These are phyloP conservation scores for Prunella vulgaris DNA, from an alignment of 257 asterid genomes.

Conservation along the genomic window DNA sequence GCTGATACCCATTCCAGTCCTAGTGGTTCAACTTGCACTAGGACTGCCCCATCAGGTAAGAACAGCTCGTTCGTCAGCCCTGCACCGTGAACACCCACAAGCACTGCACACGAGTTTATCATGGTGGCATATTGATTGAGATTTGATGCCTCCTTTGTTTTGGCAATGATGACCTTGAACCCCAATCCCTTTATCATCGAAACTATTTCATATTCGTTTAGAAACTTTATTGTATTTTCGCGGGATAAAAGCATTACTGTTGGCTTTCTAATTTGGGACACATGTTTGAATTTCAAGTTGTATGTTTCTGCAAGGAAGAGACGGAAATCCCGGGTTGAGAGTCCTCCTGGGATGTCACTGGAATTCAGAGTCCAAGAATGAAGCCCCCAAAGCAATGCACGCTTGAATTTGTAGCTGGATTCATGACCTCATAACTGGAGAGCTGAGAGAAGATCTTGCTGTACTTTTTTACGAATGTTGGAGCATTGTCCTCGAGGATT, in stretches of 20 bases:
- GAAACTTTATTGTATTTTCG: constrained; percentile 31
- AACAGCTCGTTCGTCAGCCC: constrained; percentile 54
- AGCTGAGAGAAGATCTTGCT: constrained; percentile 27
- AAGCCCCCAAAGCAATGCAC: constrained; percentile 54
- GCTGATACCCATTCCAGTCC: constrained; percentile 44
- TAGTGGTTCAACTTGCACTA: constrained; percentile 41
- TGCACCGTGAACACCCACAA: constrained; percentile 66
- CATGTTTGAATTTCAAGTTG: constrained; percentile 20
- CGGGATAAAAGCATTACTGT: constrained; percentile 40
- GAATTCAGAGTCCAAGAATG: constrained; percentile 42
- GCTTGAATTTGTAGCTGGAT: constrained; percentile 26
- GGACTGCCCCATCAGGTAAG: constrained; percentile 47
- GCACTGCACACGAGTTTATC: constrained; percentile 44
- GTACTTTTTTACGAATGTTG: constrained; percentile 33
- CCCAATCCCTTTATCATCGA: constrained; percentile 41
- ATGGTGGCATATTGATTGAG: constrained; percentile 23
- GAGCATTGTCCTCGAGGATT: constrained; percentile 39
- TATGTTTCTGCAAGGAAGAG: constrained; percentile 31
- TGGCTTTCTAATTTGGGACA: constrained; percentile 30
- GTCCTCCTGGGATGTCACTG: constrained; percentile 28
- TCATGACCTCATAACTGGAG: constrained; percentile 33
- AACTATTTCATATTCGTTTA: constrained; percentile 46
- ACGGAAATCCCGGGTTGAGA: constrained; percentile 40
- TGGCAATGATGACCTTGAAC: constrained; percentile 36
- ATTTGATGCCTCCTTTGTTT: constrained; percentile 17